Evolutionary conservation across 1,284 basidiomycete species (phyloP).

Genomic region (Cryptococcus amylolentus): DNA sequence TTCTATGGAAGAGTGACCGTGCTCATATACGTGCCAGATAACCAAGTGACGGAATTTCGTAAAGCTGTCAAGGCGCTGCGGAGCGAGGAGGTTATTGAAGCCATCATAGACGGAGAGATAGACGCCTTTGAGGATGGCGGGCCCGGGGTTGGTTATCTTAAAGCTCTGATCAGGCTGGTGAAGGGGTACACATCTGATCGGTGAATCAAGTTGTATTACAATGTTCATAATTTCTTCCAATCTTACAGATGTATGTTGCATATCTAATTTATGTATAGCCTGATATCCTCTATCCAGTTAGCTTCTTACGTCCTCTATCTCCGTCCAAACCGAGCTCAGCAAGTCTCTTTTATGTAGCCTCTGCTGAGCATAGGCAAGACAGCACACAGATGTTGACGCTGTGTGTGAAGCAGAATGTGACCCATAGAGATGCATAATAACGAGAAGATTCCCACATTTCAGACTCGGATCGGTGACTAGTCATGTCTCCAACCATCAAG

Average conservation of each 20-base stretch:
- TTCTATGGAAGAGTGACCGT: background rate
- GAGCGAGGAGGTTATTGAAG: constrained; percentile 7
- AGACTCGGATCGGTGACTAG: background rate
- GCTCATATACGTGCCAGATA: background rate
- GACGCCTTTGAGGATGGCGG: constrained; percentile 12
- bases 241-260: too few relatives aligned
- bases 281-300: too few relatives aligned
- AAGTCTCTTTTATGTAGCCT: too few relatives aligned
- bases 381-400: too few relatives aligned
- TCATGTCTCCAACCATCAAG: constrained; percentile 37
- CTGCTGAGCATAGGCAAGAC: too few relatives aligned
- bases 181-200: background rate
- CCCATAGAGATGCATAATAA: too few relatives aligned
- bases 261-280: too few relatives aligned
- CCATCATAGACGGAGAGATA: constrained; percentile 8
- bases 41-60: constrained; percentile 7
- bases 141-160: constrained; percentile 6
- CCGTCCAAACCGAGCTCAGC: too few relatives aligned
- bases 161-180: constrained; percentile 5
- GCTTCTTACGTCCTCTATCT: too few relatives aligned
- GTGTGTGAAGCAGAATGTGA: too few relatives aligned
- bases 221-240: too few relatives aligned
- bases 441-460: background rate
- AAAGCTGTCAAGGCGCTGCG: constrained; percentile 12
- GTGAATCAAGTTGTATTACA: too few relatives aligned